Evolutionary conservation across 2,329 filamentous ascomycete genomes (phyloP), one percentile per base, ranked within the genome.

Genomic region (Ploettnerulaceae sp.): DNA sequence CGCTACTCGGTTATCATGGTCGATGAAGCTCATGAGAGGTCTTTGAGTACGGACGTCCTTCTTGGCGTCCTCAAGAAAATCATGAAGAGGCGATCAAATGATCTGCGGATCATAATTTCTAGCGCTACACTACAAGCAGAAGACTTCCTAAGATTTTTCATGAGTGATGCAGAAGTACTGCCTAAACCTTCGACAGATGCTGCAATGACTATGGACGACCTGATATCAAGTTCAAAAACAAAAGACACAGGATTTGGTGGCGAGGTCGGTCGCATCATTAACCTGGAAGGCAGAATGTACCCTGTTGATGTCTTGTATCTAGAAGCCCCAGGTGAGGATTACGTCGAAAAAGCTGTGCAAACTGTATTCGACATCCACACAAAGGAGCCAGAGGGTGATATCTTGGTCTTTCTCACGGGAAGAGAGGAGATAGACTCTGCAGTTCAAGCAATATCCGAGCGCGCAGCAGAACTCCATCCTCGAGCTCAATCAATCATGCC

Each of bases 1-100:
- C 79, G 89, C 8, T 98, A 98, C 64, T 94, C 89, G 0, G 85
- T 95, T 34, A 88, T 98, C 58, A 96, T 98, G 89, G 86, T 98
- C 6, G 93, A 98, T 63, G 91, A 97, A 68, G 93, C 91, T 5
- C 93, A 98, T 63, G 91, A 97, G 67, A 77, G 93, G 44, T 95
- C 89, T 38, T 77, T 97, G 49, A 94, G 88, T 64, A 95, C 90
- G 0, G 93, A 98, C 62, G 79, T 98, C 9, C 73, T 97, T 6
- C 76, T 98, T 3, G 91, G 93, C 0, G 71, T 97, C 11, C 67
- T 98, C 29, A 96, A 95, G 65, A 97, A 97, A 66, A 91, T 98
- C 40, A 71, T 81, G 45, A 88, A 80, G 64, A 84, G 81, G 60
- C 76, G 93, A 33, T 77, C 84, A 6, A 57, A 59, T 47, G 90